Conservation (phyloP, 164 flowering plant species). For the Echeveria elegans region DNA sequence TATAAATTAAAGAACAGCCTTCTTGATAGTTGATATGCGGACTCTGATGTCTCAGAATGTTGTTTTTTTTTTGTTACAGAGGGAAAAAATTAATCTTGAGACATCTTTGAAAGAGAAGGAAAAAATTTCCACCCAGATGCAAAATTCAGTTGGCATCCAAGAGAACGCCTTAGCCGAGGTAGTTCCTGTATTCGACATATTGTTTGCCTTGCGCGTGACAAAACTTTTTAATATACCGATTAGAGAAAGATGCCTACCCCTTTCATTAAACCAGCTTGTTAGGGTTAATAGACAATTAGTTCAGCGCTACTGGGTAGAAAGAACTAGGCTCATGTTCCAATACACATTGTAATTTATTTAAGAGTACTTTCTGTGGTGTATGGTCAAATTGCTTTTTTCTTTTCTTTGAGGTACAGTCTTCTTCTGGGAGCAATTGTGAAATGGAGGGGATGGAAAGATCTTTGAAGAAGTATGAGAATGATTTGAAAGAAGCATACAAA, state of each 20-base stretch:
- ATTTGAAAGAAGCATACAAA: conserved; percentile 47
- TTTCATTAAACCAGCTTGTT: too few relatives aligned
- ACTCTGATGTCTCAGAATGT: neutral
- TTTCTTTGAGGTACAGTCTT: conserved; percentile 20
- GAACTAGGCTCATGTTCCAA: neutral
- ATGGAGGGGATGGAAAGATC: conserved; percentile 50
- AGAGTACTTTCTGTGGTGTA: neutral
- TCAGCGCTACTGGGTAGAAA: neutral
- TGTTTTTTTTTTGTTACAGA: conserved; percentile 26
- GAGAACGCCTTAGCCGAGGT: conserved; percentile 31
- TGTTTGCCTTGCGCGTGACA: neutral
- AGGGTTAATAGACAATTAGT: too few relatives aligned
- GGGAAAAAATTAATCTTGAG: conserved; percentile 51
- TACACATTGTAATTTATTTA: too few relatives aligned
- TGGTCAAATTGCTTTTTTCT: neutral
- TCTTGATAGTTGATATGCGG: neutral
- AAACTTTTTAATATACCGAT: neutral
- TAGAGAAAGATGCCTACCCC: neutral
- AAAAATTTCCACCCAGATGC: conserved; percentile 4
- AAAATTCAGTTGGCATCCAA: conserved; percentile 18
- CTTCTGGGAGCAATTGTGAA: conserved; percentile 29
- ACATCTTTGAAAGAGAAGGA: conserved; percentile 30
- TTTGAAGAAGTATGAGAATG: conserved; percentile 42
- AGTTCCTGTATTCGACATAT: neutral
- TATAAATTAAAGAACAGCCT: neutral